Evolutionary conservation across 106 monocot genomes (phyloP).

Genomic region (Xerophyta viscosa): DNA sequence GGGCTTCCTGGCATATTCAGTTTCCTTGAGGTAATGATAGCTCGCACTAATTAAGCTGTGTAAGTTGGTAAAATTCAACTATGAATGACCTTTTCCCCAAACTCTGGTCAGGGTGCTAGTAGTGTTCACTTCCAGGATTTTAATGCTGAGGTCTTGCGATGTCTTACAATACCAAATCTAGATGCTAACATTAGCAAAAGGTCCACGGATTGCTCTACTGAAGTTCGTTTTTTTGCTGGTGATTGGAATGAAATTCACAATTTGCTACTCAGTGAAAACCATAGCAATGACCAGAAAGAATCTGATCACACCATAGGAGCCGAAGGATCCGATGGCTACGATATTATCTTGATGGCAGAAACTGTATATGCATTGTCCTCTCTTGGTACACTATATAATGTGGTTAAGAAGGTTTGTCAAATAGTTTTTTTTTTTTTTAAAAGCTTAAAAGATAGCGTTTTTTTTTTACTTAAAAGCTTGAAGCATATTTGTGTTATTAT

Average conservation of each 20-base stretch:
- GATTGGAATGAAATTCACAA: conserved; percentile 88
- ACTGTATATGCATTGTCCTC: conserved; percentile 72
- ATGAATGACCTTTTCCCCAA: background rate
- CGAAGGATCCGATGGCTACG: conserved; percentile 44
- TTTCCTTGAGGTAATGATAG: conserved; percentile 51
- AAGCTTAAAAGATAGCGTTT: too few species aligned
- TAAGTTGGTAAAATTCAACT: too few species aligned
- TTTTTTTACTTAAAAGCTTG: too few species aligned
- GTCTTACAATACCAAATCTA: conserved; percentile 82
- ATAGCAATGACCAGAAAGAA: conserved; percentile 9
- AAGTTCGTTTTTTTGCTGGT: conserved; percentile 75
- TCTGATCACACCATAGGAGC: background rate
- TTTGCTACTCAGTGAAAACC: conserved; percentile 26
- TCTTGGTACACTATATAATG: conserved; percentile 46
- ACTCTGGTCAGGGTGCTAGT: conserved; percentile 53
- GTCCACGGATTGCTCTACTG: background rate
- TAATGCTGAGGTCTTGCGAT: conserved; percentile 74
- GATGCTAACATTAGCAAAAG: conserved; percentile 4
- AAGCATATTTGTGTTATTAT: background rate
- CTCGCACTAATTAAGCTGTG: too few species aligned
- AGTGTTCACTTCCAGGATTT: conserved; percentile 90
- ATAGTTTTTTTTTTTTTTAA: background rate
- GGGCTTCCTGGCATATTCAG: conserved; percentile 85
- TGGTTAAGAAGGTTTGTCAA: conserved; percentile 69
- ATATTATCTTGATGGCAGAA: conserved; percentile 93